These are phyloP conservation scores for Paecilomyces formosus DNA, from an alignment of 2,329 filamentous ascomycete species.

Conservation along the genomic window DNA sequence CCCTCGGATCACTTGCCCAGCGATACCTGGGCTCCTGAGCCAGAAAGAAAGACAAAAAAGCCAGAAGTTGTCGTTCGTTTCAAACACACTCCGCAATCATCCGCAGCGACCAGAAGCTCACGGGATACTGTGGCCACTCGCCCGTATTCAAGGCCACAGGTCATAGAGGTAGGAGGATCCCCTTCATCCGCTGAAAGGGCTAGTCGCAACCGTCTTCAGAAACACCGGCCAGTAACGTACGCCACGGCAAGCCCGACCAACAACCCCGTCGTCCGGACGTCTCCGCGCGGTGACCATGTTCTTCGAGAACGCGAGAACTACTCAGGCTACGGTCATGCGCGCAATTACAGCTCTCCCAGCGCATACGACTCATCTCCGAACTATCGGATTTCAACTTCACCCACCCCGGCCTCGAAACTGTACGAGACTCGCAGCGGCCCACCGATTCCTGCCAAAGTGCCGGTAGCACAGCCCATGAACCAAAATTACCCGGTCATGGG, in stretches of 20 bases:
- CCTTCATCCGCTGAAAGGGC: conserved; percentile 9
- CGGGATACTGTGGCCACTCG: conserved; percentile 10
- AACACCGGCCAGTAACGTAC: conserved; percentile 9
- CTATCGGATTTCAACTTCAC: conserved; percentile 22
- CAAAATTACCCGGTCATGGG: conserved; percentile 22
- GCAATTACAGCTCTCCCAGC: conserved; percentile 18
- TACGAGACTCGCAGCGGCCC: conserved; percentile 27
- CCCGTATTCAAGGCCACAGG: conserved; percentile 17
- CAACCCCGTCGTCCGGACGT: conserved; percentile 11
- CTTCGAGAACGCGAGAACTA: conserved; percentile 14
- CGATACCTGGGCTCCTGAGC: conserved; percentile 60
- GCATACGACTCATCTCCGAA: conserved; percentile 14
- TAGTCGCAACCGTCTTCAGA: conserved; percentile 8
- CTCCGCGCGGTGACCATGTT: conserved; percentile 13
- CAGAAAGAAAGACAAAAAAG: conserved; percentile 49
- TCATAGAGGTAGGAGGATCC: conserved; percentile 25
- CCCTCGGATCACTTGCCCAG: conserved; percentile 59
- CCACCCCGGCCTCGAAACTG: conserved; percentile 18
- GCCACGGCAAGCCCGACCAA: conserved; percentile 3
- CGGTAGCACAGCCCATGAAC: conserved; percentile 23
- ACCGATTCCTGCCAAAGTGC: conserved; percentile 37
- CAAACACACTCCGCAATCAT: conserved; percentile 27
- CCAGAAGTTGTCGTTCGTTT: conserved; percentile 43
- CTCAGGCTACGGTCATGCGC: conserved; percentile 11
- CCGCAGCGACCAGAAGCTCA: conserved; percentile 10